These are phyloP conservation scores for Candida silvatica DNA, from an alignment of 805 yeast species.

Conservation along the genomic window DNA sequence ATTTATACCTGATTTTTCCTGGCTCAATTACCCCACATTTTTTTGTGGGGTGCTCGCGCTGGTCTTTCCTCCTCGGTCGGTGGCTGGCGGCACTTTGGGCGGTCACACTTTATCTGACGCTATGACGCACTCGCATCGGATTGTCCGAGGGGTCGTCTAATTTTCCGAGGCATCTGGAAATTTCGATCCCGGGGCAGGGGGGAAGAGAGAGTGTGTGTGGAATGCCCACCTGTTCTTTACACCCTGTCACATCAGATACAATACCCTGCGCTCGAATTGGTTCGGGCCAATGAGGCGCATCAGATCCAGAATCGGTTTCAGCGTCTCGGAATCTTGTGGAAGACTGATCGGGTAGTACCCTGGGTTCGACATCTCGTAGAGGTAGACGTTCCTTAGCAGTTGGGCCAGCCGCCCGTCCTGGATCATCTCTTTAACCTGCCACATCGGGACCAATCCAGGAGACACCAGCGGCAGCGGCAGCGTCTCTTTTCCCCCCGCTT, in stretches of 20 bases:
- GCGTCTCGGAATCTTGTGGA: conserved; percentile 8
- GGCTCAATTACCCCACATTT: too few relatives aligned
- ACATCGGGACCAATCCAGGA: conserved; percentile 43
- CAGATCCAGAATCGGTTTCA: conserved; percentile 29
- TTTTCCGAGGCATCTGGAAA: too few relatives aligned
- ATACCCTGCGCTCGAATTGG: conserved; percentile 21
- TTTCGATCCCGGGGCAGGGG: too few relatives aligned
- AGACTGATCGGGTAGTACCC: conserved; percentile 4
- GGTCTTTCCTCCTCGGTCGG: too few relatives aligned
- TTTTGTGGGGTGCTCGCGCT: too few relatives aligned
- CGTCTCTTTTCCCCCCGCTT: conserved; percentile 1
- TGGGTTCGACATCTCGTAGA: conserved; percentile 1
- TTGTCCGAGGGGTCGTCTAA: too few relatives aligned
- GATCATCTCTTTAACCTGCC: conserved; percentile 32
- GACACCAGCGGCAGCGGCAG: conserved; percentile 27
- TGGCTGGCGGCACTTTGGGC: too few relatives aligned
- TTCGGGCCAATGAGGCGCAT: conserved; percentile 36
- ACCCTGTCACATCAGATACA: conserved; percentile 11
- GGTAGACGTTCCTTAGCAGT: conserved; percentile 5
- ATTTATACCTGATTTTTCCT: too few relatives aligned
- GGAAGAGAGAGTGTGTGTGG: too few relatives aligned
- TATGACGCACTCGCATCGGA: too few relatives aligned
- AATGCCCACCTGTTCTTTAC: too few relatives aligned
- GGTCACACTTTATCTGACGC: too few relatives aligned
- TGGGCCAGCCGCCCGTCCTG: conserved; percentile 17